phyloP scores from a whole-genome alignment of 768 basidiomycete species.

The Cystofilobasidium bisporidii region DNA sequence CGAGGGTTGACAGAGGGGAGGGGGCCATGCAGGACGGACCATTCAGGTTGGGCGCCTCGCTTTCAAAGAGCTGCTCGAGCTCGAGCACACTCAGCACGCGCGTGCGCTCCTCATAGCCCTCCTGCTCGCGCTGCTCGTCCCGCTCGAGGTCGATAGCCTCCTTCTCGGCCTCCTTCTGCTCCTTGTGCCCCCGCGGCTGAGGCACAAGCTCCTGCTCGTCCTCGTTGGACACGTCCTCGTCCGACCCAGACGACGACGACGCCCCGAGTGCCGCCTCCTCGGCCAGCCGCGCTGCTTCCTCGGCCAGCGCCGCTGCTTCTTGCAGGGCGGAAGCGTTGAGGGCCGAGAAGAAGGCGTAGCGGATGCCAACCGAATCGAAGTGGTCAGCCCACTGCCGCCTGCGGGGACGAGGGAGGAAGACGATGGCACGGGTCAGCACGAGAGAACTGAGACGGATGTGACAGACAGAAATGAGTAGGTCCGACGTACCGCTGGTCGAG shows the following conservation, averaged over 20 bases:
- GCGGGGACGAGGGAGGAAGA: not conserved
- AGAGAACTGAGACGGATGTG: no score
- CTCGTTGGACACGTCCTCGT: constrained; percentile 36
- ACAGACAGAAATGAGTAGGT: no score
- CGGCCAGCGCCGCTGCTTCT: constrained; percentile 45
- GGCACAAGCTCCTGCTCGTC: constrained; percentile 38
- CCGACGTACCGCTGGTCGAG: constrained; percentile 66
- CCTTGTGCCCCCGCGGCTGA: constrained; percentile 44
- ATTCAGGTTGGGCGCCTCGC: constrained; percentile 59
- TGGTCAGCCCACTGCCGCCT: constrained; percentile 86
- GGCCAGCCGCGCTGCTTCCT: constrained; percentile 35
- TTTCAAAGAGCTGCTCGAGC: constrained; percentile 70
- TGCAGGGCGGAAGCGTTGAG: constrained; percentile 77
- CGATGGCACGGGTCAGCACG: no score
- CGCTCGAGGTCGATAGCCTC: constrained; percentile 39
- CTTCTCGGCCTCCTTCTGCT: constrained; percentile 33
- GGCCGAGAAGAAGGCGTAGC: constrained; percentile 89
- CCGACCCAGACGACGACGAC: not conserved
- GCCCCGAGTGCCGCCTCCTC: constrained; percentile 57
- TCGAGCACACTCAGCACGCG: constrained; percentile 75
- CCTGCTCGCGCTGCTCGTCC: constrained; percentile 24
- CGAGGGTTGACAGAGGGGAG: not conserved
- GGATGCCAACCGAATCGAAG: constrained; percentile 63
- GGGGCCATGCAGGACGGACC: constrained; percentile 45
- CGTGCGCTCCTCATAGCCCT: constrained; percentile 44